Conservation (phyloP, 108 stramenopile genomes). For the Conticribra weissflogii region DNA sequence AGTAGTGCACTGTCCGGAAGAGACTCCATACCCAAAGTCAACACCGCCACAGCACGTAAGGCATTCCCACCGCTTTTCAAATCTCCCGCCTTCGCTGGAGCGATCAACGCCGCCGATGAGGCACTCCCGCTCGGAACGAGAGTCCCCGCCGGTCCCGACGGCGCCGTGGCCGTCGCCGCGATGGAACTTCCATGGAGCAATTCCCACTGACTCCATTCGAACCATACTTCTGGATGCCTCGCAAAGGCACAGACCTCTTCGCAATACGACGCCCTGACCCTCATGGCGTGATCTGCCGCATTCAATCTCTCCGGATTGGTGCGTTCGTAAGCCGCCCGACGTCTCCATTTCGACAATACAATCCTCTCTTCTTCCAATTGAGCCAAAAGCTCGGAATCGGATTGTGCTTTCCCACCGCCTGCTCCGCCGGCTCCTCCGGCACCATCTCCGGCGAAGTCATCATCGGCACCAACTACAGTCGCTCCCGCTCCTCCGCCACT, state of each 20-base stretch:
- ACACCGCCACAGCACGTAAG: conserved; percentile 60
- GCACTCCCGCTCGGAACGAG: conserved; percentile 6
- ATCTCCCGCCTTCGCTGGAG: conserved; percentile 39
- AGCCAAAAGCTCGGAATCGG: conserved; percentile 53
- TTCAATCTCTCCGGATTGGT: conserved; percentile 87
- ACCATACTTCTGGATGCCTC: conserved; percentile 85
- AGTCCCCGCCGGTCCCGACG: conserved; percentile 15
- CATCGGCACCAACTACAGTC: conserved; percentile 26
- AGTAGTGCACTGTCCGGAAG: conserved; percentile 77
- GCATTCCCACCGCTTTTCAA: conserved; percentile 40
- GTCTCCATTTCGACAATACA: conserved; percentile 74
- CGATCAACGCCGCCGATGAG: conserved; percentile 30
- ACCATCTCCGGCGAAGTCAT: conserved; percentile 30
- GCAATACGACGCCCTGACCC: conserved; percentile 73
- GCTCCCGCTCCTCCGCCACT: conserved; percentile 14
- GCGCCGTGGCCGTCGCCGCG: conserved; percentile 20
- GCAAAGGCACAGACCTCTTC: conserved; percentile 81
- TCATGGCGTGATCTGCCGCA: conserved; percentile 52
- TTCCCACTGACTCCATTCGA: conserved; percentile 91
- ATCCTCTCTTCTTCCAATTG: conserved; percentile 67
- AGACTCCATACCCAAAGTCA: conserved; percentile 66
- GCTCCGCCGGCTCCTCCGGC: conserved; percentile 23
- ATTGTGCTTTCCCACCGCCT: conserved; percentile 15
- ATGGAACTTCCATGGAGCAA: conserved; percentile 45
- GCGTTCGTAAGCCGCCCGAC: conserved; percentile 78